Conservation (phyloP, 208 protist genomes). For the Lotmaria passim region DNA sequence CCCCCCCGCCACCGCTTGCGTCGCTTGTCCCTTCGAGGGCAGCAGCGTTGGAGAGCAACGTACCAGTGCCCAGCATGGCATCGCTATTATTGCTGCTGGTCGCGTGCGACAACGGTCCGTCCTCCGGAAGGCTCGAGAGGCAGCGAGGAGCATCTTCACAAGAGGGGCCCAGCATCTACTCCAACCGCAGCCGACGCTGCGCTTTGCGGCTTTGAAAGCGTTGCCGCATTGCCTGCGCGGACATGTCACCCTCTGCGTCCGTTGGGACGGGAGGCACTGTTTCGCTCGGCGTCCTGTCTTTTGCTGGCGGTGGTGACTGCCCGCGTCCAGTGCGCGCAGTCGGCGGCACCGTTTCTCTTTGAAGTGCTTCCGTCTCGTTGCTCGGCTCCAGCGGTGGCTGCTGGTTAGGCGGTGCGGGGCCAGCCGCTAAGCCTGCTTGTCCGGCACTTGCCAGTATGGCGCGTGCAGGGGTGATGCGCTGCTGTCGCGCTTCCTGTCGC, state of each 20-base stretch:
- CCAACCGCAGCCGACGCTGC: constrained; percentile 43
- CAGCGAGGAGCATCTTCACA: neutral
- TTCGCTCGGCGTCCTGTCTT: too few species aligned
- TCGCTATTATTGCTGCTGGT: constrained; percentile 7
- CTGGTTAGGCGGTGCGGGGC: neutral
- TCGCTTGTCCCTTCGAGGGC: neutral
- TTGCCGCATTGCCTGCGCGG: constrained; percentile 33
- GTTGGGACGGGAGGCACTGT: too few species aligned
- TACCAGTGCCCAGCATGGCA: too few species aligned
- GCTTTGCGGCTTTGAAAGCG: constrained; percentile 39
- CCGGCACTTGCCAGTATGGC: constrained; percentile 44
- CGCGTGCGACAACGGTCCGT: neutral
- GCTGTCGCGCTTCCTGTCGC: constrained; percentile 49
- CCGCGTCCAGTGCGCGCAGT: too few species aligned
- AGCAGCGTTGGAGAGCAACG: neutral
- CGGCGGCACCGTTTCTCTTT: too few species aligned
- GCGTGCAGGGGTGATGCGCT: constrained; percentile 33
- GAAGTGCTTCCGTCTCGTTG: too few species aligned
- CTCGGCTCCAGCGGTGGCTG: too few species aligned
- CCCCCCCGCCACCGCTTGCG: neutral
- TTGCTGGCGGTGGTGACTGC: too few species aligned
- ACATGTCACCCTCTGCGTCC: constrained; percentile 28
- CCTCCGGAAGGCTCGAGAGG: neutral
- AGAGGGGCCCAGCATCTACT: constrained; percentile 27
- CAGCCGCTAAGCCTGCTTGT: constrained; percentile 28